Evolutionary conservation across 305 asterid genomes (phyloP), one percentile per base, ranked within the genome.

Genomic region (Fraxinus sp.): DNA sequence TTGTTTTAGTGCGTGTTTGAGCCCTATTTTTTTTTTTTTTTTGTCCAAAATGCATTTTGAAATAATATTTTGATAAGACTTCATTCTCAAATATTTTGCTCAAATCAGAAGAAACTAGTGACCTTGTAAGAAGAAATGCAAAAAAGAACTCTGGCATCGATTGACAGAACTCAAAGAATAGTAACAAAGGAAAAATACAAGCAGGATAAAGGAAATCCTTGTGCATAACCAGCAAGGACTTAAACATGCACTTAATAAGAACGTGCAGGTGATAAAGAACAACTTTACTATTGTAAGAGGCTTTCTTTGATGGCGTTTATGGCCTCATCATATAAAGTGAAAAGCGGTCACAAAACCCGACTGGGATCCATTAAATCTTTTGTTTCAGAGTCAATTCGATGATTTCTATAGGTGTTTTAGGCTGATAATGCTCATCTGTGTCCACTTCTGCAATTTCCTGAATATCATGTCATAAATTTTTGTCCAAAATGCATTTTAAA

Each of bases 401-500:
- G 85, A 94, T 94, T 73, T 86, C 90, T 81, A 94, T 95, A 26
- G 88, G 92, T 11, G 93, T 84, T 91, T 96, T 96, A 77, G 99
- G 97, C 81, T 84, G 92, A 89, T 93, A 94, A 85, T 93, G 99
- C 79, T 93, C 94, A 70, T 96, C 99, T 0, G 97, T 94, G 86
- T 94, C 97, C 16, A 84, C 98, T 86, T 94, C 97, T 86, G 93
- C 97, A 77, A 96, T 96, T 90, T 94, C 99, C 99, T 94, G 89
- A 77, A 86, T 83, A 33, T 52, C 71, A 82, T 46, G 30, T 20
- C 30, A 55, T 5, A 52, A 26, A 41, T 28, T 28, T 28, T 28
- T 28, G 30, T 28, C 30, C 30, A 28, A 28, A 28, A 28, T 28
- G 30, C 30, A 28, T 28, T 28, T 28, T 28, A 1, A 28, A 28